These are phyloP conservation scores for Fonsecaea multimorphosa DNA, from an alignment of 2,329 filamentous ascomycete genomes.

Conservation along the genomic window DNA sequence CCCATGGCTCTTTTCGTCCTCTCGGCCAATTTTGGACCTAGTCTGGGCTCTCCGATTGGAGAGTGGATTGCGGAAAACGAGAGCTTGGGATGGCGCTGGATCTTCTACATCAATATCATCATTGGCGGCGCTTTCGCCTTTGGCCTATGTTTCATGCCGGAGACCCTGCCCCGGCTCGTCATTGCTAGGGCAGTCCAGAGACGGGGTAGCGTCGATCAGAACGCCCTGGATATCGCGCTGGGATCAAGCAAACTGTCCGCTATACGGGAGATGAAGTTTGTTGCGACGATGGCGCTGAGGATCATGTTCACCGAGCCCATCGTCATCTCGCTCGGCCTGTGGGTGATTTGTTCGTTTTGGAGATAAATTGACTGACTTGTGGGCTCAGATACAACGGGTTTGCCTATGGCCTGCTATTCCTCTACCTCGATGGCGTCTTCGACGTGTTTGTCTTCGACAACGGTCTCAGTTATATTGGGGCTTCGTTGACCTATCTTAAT, in stretches of 20 bases:
- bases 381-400: slow-evolving; percentile 48
- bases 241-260: slow-evolving; percentile 47
- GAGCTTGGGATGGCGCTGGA: slow-evolving; percentile 49
- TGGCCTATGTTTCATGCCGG: slow-evolving; percentile 48
- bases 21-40: slow-evolving; percentile 50
- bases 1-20: slow-evolving; percentile 54
- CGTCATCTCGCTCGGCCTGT: slow-evolving; percentile 42
- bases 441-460: slow-evolving; percentile 54
- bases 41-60: slow-evolving; percentile 50
- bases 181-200: slow-evolving; percentile 47
- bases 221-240: slow-evolving; percentile 44
- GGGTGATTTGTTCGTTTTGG: neutral
- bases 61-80: slow-evolving; percentile 49
- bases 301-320: slow-evolving; percentile 54
- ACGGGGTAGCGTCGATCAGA: slow-evolving; percentile 39
- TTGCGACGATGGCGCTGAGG: slow-evolving; percentile 51
- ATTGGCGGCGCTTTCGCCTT: slow-evolving; percentile 48
- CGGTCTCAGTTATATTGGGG: slow-evolving; percentile 47
- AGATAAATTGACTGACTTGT: slow-evolving; percentile 1
- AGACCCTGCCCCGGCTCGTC: slow-evolving; percentile 51
- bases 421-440: slow-evolving; percentile 53
- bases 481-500: slow-evolving; percentile 53
- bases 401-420: slow-evolving; percentile 51
- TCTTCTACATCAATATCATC: slow-evolving; percentile 47
- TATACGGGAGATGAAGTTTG: slow-evolving; percentile 49